Percentiles rank a stretch among this genome's conserved stretches.
Conservation (phyloP, 805 yeast species). For the Middelhovenomyces tepae region DNA sequence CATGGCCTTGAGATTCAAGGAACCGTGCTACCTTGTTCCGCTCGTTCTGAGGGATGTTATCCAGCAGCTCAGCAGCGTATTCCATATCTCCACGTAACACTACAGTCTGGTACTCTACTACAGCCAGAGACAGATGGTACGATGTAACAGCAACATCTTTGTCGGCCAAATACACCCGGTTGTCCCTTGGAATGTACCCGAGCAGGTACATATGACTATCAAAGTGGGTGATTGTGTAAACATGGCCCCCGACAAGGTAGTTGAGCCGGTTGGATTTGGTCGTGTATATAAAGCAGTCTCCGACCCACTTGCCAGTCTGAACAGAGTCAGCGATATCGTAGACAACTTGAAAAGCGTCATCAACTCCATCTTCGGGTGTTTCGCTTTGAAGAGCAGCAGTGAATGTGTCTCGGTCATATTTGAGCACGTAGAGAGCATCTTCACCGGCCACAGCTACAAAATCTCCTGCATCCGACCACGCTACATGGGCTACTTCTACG, state of each 20-base stretch:
- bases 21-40: conserved; percentile 78
- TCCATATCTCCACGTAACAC: conserved; percentile 93
- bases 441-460: conserved; percentile 64
- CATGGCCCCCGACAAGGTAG: conserved; percentile 90
- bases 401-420: conserved; percentile 61
- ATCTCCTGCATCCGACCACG: conserved; percentile 94
- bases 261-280: conserved; percentile 81
- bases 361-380: conserved; percentile 70
- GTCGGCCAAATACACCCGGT: conserved; percentile 83
- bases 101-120: conserved; percentile 90
- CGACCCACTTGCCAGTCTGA: conserved; percentile 90
- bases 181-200: conserved; percentile 87
- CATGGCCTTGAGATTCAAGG: conserved; percentile 85
- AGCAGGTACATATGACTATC: conserved; percentile 79
- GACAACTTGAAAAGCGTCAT: conserved; percentile 73
- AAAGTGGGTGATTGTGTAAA: conserved; percentile 85
- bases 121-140: conserved; percentile 73
- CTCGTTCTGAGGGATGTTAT: conserved; percentile 50
- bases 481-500: conserved; percentile 66
- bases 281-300: conserved; percentile 91
- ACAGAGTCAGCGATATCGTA: conserved; percentile 75
- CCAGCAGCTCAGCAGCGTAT: conserved; percentile 57
- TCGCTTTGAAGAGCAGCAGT: conserved; percentile 50
- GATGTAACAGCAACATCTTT: conserved; percentile 78
- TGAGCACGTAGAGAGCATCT: conserved; percentile 70